Base-by-base conservation (phyloP, 1,284 basidiomycete species). In the Trametes pubescens region DNA sequence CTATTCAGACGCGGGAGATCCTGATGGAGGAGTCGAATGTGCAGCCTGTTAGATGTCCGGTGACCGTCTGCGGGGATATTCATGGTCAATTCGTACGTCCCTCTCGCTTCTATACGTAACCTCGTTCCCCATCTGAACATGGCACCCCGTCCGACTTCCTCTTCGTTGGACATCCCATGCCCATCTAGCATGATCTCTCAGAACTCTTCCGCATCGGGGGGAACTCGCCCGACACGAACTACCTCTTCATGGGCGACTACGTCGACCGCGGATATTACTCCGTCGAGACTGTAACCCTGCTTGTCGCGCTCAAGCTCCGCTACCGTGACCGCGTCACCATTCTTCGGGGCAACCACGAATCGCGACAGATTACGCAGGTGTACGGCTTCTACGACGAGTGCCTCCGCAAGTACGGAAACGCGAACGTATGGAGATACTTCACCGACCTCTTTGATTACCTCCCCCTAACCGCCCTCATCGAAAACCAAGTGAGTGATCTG, bases 331-430 rank as follows among this genome's bases (percentile, higher is more conserved):
- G 98, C 59, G 95, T 99, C 71, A 99, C 98, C 65, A 98, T 99
- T 77, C 85, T 99, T 55, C 92, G 97, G 66, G 97, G 97, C 43
- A 99, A 99, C 80, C 97, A 99, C 85, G 98, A 99, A 81, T 96
- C 93, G 66, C 88, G 97, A 75, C 97, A 99, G 84, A 99, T 99
- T 83, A 99, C 98, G 35, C 97, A 99, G 80, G 97, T 99, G 16
- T 99, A 99, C 76, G 97, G 97, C 37, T 99, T 99, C 78, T 99
- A 99, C 81, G 97, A 99, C 84, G 97, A 99, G 80, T 99, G 97
- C 76, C 85, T 99, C 74, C 90, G 98, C 76, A 99, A 99, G 84
- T 99, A 99, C 81, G 98, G 98, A 62, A 99, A 98, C 80, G 96
- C 96, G 74, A 99, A 98, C 76, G 98, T 99, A 52, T 99, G 97